phyloP scores from a whole-genome alignment of 2,329 filamentous ascomycete species.

The Fusarium ambrosium region DNA sequence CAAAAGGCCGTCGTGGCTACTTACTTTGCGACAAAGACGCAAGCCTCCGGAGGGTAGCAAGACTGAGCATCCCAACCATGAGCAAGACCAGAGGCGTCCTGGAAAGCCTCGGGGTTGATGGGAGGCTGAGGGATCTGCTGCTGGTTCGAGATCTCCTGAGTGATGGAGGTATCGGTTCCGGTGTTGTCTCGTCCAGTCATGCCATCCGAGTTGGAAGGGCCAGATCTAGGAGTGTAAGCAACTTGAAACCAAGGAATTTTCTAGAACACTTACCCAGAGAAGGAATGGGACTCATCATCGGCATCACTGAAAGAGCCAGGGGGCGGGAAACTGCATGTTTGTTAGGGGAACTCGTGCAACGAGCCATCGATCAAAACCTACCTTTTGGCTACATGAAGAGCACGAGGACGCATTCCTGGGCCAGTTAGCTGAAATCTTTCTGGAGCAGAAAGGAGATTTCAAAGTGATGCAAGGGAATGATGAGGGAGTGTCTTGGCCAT shows the following conservation, averaged over 20 bases:
- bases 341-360: constrained; percentile 1
- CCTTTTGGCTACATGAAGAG: constrained; percentile 25
- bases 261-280: constrained; percentile 9
- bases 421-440: neutral
- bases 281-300: neutral
- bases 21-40: constrained; percentile 77
- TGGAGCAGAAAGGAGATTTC: too few species aligned
- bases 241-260: neutral
- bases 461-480: neutral
- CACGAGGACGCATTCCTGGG: neutral
- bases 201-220: neutral
- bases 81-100: neutral
- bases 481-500: neutral
- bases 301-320: neutral
- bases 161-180: neutral
- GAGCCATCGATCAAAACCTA: neutral
- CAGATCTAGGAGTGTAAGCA: constrained; percentile 13
- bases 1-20: constrained; percentile 42
- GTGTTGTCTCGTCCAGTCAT: neutral
- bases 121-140: neutral
- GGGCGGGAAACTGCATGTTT: constrained; percentile 20
- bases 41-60: constrained; percentile 67
- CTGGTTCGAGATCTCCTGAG: neutral
- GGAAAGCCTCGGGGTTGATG: neutral
- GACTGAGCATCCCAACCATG: constrained; percentile 62